These are phyloP conservation scores for Saccharomycopsis amapae DNA, from an alignment of 805 yeast species.

Conservation along the genomic window DNA sequence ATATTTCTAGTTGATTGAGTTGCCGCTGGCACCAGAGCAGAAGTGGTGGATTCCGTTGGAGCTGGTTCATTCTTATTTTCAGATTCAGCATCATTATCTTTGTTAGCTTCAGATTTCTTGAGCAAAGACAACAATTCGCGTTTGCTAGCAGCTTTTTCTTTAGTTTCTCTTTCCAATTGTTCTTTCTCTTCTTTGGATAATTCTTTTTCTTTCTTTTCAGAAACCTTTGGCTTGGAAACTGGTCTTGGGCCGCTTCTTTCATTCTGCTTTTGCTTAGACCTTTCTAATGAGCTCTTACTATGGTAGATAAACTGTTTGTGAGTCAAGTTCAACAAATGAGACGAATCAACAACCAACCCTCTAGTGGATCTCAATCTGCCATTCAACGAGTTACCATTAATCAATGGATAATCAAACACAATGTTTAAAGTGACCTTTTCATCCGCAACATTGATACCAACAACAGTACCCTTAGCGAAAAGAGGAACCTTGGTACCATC, in stretches of 20 bases:
- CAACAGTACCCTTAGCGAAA: conserved; percentile 85
- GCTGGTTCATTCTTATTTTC: conserved; percentile 5
- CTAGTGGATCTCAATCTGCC: conserved; percentile 73
- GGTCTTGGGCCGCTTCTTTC: background rate
- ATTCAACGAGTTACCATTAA: conserved; percentile 76
- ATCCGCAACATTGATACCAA: conserved; percentile 44
- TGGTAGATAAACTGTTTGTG: conserved; percentile 70
- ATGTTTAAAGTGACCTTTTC: conserved; percentile 67
- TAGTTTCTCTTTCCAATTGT: conserved; percentile 26
- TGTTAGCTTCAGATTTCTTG: conserved; percentile 10
- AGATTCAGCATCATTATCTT: conserved; percentile 5
- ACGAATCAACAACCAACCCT: conserved; percentile 77
- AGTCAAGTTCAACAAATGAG: conserved; percentile 72
- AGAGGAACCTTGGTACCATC: conserved; percentile 86
- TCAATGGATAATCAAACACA: conserved; percentile 73
- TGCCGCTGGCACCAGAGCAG: conserved; percentile 16
- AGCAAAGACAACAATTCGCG: conserved; percentile 7
- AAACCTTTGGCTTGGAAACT: conserved; percentile 14
- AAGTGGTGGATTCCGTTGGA: conserved; percentile 17
- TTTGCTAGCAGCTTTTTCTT: conserved; percentile 26
- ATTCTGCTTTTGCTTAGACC: conserved; percentile 25
- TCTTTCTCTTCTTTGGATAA: background rate
- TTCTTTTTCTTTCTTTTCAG: conserved; percentile 22
- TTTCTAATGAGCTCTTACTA: conserved; percentile 51
- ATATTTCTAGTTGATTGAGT: conserved; percentile 1